phyloP scores from a whole-genome alignment of 805 yeast species.

The Starmerella floris region DNA sequence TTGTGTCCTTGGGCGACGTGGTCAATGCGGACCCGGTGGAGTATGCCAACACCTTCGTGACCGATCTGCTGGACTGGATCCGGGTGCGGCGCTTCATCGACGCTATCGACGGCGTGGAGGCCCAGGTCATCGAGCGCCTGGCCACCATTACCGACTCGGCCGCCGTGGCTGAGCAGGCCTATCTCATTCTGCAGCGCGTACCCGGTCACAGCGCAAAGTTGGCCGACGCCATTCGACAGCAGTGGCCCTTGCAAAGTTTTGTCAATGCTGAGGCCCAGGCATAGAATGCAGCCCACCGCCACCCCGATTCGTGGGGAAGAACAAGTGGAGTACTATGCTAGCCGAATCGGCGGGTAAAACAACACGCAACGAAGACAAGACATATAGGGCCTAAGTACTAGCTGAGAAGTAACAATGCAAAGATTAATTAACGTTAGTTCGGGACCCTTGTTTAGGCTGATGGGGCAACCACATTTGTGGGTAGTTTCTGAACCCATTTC shows the following conservation, averaged over 20 bases:
- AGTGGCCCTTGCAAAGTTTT: constrained; percentile 13
- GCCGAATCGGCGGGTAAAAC: no score
- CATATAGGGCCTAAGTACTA: no score
- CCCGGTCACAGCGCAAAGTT: constrained; percentile 10
- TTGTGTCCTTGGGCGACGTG: constrained; percentile 21
- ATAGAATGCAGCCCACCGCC: no score
- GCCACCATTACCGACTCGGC: constrained; percentile 1
- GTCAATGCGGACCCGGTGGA: constrained; percentile 16
- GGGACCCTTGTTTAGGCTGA: no score
- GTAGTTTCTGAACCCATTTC: no score
- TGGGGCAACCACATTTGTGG: no score
- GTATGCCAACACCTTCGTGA: constrained; percentile 21
- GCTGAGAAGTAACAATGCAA: no score
- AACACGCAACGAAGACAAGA: no score
- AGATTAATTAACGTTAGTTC: no score
- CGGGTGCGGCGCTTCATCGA: constrained; percentile 17
- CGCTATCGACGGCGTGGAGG: constrained; percentile 16
- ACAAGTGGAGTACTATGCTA: no score
- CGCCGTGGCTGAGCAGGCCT: constrained; percentile 7
- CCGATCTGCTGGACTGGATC: constrained; percentile 22
- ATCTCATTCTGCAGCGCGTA: constrained; percentile 8
- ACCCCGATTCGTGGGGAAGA: no score
- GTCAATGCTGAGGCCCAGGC: neutral
- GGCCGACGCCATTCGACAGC: constrained; percentile 10
- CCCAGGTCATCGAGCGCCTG: constrained; percentile 3